Conservation (phyloP, 139 green algal species). For the Chlorella ohadii region DNA sequence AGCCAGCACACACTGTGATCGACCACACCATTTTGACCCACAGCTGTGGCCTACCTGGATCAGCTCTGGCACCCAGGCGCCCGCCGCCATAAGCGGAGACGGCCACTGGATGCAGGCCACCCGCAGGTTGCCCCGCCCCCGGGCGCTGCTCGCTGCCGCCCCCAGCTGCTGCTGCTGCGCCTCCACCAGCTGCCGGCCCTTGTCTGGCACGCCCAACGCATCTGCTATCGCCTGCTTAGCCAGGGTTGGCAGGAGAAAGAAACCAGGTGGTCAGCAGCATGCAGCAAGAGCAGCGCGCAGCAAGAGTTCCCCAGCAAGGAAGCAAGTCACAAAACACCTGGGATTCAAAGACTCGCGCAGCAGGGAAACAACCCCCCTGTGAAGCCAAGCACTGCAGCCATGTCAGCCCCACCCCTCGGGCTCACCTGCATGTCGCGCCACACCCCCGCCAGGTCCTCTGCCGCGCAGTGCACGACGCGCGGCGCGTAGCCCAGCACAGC, state of each 20-base stretch:
- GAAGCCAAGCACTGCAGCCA: neutral
- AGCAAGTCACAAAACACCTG: too few species aligned
- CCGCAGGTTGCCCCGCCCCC: conserved; percentile 39
- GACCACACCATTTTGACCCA: too few species aligned
- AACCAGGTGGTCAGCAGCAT: too few species aligned
- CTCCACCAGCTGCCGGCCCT: conserved; percentile 35
- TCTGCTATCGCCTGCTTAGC: conserved; percentile 47
- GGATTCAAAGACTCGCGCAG: too few species aligned
- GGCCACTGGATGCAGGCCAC: conserved; percentile 72
- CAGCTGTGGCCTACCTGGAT: too few species aligned
- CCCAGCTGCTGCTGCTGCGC: conserved; percentile 38
- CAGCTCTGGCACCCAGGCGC: conserved; percentile 71
- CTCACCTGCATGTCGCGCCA: conserved; percentile 51
- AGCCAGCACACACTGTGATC: too few species aligned
- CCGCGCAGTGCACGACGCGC: conserved; percentile 64
- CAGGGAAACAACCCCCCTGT: too few species aligned
- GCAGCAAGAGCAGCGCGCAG: too few species aligned
- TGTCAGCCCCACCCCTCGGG: neutral
- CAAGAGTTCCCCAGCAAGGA: too few species aligned
- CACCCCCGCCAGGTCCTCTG: conserved; percentile 54
- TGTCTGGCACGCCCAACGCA: conserved; percentile 38
- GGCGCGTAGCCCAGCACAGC: conserved; percentile 55
- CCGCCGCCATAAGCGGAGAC: conserved; percentile 60
- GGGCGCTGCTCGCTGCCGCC: conserved; percentile 23
- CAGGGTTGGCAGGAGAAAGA: neutral